Evolutionary conservation across 495 filamentous ascomycete species (phyloP), one percentile per base, ranked within the genome.

Genomic region (Parathielavia appendiculata): DNA sequence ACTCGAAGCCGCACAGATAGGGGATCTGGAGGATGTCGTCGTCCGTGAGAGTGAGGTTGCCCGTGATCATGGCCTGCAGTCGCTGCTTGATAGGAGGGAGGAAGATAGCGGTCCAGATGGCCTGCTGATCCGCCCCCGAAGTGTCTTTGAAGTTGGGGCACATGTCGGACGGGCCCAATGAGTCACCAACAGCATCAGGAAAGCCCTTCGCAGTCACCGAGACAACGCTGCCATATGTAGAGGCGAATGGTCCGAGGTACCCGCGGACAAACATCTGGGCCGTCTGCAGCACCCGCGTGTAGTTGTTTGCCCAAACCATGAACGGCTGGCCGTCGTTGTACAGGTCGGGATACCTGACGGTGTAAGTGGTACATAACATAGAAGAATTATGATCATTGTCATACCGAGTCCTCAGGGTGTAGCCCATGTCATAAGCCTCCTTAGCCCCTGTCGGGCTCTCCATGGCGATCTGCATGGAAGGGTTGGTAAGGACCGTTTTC

Each of bases 1-100:
- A 78, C 60, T 86, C 83, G 51, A 83, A 84, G 10, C 77, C 82
- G 62, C 83, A 86, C 6, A 86, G 67, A 51, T 83, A 83, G 0
- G 83, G 81, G 61, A 86, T 80, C 51, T 78, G 72, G 20, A 63
- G 68, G 19, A 83, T 71, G 56, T 84, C 80, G 19, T 65, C 65
- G 53, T 76, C 69, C 5, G 68, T 73, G 56, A 84, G 73, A 20
- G 74, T 75, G 17, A 84, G 68, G 51, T 78, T 73, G 1, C 81
- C 80, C 14, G 63, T 56, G 43, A 84, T 66, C 47, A 79, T 46
- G 4, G 56, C 58, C 54, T 82, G 79, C 35, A 85, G 63, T 2
- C 81, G 76, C 35, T 72, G 64, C 16, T 74, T 69, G 39, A 80
- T 74, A 8, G 75, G 73, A 0, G 82, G 81, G 0, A 78, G 72